phyloP scores from a whole-genome alignment of 2,329 filamentous ascomycete genomes.

The Cladosporium sp. region DNA sequence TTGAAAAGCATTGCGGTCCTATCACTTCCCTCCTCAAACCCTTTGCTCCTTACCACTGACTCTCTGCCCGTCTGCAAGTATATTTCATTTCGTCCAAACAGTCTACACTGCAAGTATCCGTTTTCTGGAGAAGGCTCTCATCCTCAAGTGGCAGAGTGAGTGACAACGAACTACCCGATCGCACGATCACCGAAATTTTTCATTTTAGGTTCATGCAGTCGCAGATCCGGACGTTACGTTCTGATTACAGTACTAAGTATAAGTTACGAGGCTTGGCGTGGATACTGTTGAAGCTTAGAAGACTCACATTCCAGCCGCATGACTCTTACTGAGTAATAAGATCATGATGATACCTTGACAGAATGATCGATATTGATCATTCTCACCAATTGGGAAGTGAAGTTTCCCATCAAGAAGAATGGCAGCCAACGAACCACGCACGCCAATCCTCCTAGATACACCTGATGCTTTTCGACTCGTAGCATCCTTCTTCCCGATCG shows the following conservation, averaged over 20 bases:
- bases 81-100: no score
- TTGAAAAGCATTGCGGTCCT: background rate
- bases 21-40: background rate
- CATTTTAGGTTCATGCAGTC: background rate
- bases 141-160: background rate
- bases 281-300: background rate
- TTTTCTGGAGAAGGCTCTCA: no score
- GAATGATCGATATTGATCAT: background rate
- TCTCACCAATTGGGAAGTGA: background rate
- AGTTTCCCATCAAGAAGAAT: background rate
- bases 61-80: no score
- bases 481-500: slow-evolving; percentile 13
- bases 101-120: no score
- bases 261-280: background rate
- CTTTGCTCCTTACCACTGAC: no score
- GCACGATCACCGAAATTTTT: background rate
- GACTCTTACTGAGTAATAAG: background rate
- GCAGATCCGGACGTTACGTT: background rate
- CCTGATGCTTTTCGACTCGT: slow-evolving; percentile 9
- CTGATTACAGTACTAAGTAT: background rate
- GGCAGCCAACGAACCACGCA: background rate
- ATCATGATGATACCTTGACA: background rate
- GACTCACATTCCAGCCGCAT: background rate
- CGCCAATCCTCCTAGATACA: background rate
- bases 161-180: background rate